These are phyloP conservation scores for Lactarius deliciosus DNA, from an alignment of 768 basidiomycete species.

Conservation along the genomic window DNA sequence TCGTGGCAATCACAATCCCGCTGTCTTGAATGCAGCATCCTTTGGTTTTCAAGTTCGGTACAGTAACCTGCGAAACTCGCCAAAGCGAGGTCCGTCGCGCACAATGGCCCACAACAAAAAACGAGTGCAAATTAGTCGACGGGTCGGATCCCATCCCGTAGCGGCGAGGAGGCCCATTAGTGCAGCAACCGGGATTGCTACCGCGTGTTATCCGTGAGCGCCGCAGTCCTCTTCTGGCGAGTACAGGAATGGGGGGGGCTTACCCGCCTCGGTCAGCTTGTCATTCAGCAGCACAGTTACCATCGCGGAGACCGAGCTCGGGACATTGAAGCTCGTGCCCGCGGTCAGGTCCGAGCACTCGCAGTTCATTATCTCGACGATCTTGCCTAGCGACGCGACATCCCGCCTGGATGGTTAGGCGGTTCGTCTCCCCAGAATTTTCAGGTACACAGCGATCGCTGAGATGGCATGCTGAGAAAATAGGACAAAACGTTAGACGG, in stretches of 20 bases:
- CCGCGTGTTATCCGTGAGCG: constrained; percentile 39
- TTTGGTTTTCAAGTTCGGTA: background rate
- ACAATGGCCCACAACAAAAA: background rate
- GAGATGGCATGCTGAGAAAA: constrained; percentile 26
- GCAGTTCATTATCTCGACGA: constrained; percentile 35
- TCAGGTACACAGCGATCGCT: constrained; percentile 43
- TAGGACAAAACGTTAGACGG: background rate
- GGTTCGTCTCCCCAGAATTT: constrained; percentile 34
- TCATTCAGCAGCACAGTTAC: constrained; percentile 40
- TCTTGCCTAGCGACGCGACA: constrained; percentile 42
- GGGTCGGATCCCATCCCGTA: constrained; percentile 21
- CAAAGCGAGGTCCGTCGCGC: background rate
- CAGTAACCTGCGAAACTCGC: background rate
- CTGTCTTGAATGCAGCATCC: background rate
- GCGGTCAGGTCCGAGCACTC: constrained; percentile 29
- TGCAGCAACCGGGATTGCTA: constrained; percentile 22
- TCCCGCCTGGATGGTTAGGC: constrained; percentile 41
- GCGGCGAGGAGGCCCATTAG: constrained; percentile 20
- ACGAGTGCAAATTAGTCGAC: background rate
- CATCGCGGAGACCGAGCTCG: constrained; percentile 38
- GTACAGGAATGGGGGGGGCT: constrained; percentile 36
- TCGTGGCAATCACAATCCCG: background rate
- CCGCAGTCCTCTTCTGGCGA: constrained; percentile 25
- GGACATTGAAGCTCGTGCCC: constrained; percentile 36
- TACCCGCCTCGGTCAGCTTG: constrained; percentile 34